A percentile compares a stretch with the other conserved stretches of the same genome.
These are phyloP conservation scores for Globisporangium middletonii DNA, from an alignment of 352 stramenopile species.

Conservation along the genomic window DNA sequence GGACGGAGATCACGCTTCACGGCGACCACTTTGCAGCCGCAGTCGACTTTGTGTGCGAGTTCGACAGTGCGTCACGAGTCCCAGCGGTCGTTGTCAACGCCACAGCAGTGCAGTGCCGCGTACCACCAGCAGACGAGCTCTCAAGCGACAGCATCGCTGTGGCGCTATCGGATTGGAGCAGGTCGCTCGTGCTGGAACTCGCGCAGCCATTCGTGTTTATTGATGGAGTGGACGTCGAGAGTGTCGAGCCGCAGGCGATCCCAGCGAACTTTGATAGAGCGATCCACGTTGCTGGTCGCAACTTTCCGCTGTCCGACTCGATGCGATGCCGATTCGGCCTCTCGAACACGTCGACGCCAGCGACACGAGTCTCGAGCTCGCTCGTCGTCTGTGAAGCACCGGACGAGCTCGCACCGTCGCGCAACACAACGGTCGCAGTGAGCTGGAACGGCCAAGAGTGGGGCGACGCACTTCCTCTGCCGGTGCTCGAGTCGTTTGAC, in stretches of 20 bases:
- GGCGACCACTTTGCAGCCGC: conserved; percentile 23
- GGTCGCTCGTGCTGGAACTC: conserved; percentile 17
- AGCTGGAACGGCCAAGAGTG: conserved; percentile 50
- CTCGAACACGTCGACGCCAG: neutral
- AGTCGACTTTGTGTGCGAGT: conserved; percentile 24
- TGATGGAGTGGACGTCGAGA: conserved; percentile 13
- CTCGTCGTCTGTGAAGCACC: conserved; percentile 24
- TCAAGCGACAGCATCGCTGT: conserved; percentile 12
- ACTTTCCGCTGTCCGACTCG: conserved; percentile 16
- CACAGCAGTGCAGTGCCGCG: conserved; percentile 21
- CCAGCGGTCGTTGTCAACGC: conserved; percentile 19
- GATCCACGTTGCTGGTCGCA: conserved; percentile 20
- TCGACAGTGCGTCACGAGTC: conserved; percentile 14
- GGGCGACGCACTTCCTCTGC: conserved; percentile 14
- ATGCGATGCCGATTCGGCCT: conserved; percentile 23
- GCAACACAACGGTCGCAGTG: conserved; percentile 19
- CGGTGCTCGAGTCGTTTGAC: conserved; percentile 16
- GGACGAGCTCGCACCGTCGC: neutral
- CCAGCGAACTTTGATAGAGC: conserved; percentile 32
- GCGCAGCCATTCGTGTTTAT: conserved; percentile 27
- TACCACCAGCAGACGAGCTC: conserved; percentile 14
- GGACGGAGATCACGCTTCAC: conserved; percentile 25
- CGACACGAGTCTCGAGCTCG: conserved; percentile 20
- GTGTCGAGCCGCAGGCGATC: conserved; percentile 15
- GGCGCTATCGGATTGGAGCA: conserved; percentile 15